Conservation (phyloP, 1,284 basidiomycete genomes). For the Coriolopsis trogii region DNA sequence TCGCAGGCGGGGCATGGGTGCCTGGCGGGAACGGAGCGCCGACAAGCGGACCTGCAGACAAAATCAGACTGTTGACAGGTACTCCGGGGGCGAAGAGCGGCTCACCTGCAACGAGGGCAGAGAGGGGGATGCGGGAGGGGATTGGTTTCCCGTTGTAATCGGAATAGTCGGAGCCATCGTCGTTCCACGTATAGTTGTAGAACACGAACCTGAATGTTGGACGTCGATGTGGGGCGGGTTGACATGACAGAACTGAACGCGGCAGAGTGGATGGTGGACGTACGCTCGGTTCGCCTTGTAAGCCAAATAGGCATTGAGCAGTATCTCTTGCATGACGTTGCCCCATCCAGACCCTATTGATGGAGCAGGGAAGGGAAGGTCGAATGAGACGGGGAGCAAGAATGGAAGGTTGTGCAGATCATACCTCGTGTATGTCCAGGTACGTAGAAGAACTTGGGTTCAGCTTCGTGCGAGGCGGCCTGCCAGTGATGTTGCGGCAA, state of each 20-base stretch:
- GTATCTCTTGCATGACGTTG: conserved; percentile 55
- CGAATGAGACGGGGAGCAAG: not conserved
- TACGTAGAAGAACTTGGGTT: conserved; percentile 21
- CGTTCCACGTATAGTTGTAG: conserved; percentile 63
- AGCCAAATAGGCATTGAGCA: conserved; percentile 51
- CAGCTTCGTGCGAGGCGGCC: conserved; percentile 9
- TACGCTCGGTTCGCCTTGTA: conserved; percentile 46
- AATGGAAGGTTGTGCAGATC: not conserved
- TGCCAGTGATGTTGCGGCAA: conserved; percentile 21
- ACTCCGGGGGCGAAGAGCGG: conserved; percentile 35
- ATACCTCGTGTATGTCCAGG: conserved; percentile 15
- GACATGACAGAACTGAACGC: too few species aligned
- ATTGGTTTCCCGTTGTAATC: conserved; percentile 42
- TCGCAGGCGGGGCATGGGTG: conserved; percentile 36
- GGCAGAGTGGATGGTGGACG: conserved; percentile 22
- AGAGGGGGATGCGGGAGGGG: conserved; percentile 61
- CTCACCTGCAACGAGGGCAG: conserved; percentile 56
- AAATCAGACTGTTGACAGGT: conserved; percentile 42
- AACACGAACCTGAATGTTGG: conserved; percentile 51
- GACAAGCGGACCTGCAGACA: conserved; percentile 42
- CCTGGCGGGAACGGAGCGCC: conserved; percentile 38
- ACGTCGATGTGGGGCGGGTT: too few species aligned
- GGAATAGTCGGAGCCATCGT: conserved; percentile 25
- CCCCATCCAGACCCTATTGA: conserved; percentile 45
- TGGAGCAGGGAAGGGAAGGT: not conserved